Evolutionary conservation across 352 stramenopile species (phyloP), one percentile per base, ranked within the genome.

Genomic region (Globisporangium lucens): DNA sequence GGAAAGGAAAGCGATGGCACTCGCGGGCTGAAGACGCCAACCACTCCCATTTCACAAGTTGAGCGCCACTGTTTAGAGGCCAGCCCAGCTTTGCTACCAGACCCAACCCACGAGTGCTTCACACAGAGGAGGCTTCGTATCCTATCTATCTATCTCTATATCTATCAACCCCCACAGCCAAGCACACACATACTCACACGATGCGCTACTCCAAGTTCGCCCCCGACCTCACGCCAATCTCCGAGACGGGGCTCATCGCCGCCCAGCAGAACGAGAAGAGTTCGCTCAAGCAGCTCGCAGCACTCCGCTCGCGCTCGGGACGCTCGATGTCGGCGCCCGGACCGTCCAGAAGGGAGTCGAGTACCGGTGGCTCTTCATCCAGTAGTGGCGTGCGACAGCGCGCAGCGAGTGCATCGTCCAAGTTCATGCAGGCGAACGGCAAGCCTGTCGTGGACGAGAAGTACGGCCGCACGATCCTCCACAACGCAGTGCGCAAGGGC

Each of bases 161-260:
- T 43, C 53, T 58, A 59, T 41, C 35, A 22, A 6, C 5, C 27
- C 27, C 12, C 13, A 15, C 24, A 7, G 22, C 4, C 17, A 51
- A 38, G 2, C 36, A 17, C 38, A 15, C 38, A 20, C 2, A 20
- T 12, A 15, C 10, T 24, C 24, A 51, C 13, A 6, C 52, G 12
- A 80, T 75, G 68, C 77, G 78, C 62, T 61, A 75, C 66, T 72
- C 69, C 72, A 89, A 87, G 56, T 89, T 85, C 62, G 61, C 77
- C 3, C 79, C 81, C 1, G 71, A 82, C 38, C 79, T 89, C 52
- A 77, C 72, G 52, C 79, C 79, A 27, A 90, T 90, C 63, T 85
- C 81, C 41, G 79, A 90, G 69, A 86, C 77, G 4, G 71, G 70
- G 30, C 82, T 77, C 24, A 85, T 87, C n/a, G 77, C 69, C 51